Evolutionary conservation across 768 basidiomycete genomes (phyloP).

Genomic region (Panaeolus papilionaceus): DNA sequence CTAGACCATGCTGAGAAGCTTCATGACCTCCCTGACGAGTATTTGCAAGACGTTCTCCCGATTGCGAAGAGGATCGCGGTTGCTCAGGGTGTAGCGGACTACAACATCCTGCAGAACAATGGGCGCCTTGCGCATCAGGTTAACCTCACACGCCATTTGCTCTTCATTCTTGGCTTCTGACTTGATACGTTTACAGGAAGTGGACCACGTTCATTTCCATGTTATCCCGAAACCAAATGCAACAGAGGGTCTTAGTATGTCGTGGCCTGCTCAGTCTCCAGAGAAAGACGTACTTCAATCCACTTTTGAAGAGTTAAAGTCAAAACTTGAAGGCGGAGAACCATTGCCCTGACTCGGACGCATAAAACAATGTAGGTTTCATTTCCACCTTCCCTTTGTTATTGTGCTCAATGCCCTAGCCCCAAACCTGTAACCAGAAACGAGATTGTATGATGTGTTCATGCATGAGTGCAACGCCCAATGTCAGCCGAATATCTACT

Average conservation of each 20-base stretch:
- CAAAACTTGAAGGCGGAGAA: constrained; percentile 48
- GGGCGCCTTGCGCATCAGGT: constrained; percentile 65
- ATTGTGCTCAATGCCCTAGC: not conserved
- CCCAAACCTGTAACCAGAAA: not conserved
- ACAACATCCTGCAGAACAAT: constrained; percentile 83
- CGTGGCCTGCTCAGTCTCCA: constrained; percentile 72
- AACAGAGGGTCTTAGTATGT: constrained; percentile 78
- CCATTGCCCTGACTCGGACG: not conserved
- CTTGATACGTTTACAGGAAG: constrained; percentile 48
- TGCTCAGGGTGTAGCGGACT: constrained; percentile 76
- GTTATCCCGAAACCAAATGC: constrained; percentile 90
- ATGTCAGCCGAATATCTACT: not conserved
- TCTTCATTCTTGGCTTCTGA: constrained; percentile 4
- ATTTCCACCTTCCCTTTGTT: not conserved
- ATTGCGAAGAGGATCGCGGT: constrained; percentile 88
- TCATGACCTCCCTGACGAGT: constrained; percentile 88
- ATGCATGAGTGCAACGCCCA: too few species aligned
- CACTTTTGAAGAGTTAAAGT: constrained; percentile 62
- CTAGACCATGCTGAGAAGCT: constrained; percentile 87
- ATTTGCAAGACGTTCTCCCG: constrained; percentile 76
- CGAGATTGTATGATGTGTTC: not conserved
- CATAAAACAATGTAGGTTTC: not conserved
- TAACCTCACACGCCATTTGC: not conserved
- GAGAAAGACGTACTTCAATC: constrained; percentile 70
- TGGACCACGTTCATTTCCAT: constrained; percentile 93